phyloP scores from a whole-genome alignment of 768 basidiomycete genomes.

The Megacollybia marginata region DNA sequence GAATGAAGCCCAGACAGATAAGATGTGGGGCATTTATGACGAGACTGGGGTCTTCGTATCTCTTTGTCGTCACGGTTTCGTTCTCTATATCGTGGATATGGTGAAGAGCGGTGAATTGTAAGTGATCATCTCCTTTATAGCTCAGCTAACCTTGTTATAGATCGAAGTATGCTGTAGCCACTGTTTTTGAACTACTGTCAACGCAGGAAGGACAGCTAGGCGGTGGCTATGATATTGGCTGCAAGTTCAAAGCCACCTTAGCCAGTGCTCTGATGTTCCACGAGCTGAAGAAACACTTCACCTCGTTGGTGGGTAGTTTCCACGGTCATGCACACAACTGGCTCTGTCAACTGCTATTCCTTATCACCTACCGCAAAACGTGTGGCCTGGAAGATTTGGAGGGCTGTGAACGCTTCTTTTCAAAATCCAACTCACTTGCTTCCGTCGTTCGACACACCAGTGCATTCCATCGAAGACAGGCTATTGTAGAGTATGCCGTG shows the following conservation, averaged over 20 bases:
- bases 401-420: conserved; percentile 3
- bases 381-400: background rate
- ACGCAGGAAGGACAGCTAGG: background rate
- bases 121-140: too few relatives aligned
- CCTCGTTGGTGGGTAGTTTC: background rate
- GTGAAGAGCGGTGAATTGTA: too few relatives aligned
- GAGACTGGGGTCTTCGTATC: too few relatives aligned
- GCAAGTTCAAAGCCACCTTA: background rate
- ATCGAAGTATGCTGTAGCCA: background rate
- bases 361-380: conserved; percentile 1
- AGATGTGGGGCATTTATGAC: too few relatives aligned
- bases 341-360: background rate
- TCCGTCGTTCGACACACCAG: conserved; percentile 1
- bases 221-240: background rate
- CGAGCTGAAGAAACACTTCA: background rate
- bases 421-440: conserved; percentile 2
- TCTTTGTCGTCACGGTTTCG: too few relatives aligned
- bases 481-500: background rate
- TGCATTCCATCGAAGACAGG: background rate
- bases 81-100: too few relatives aligned
- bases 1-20: too few relatives aligned
- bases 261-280: background rate
- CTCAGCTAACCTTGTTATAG: too few relatives aligned
- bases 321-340: conserved; percentile 1
- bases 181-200: background rate